Evolutionary conservation across 2,329 filamentous ascomycete genomes (phyloP), one percentile per base, ranked within the genome.

Genomic region (Colletotrichum sublineola): DNA sequence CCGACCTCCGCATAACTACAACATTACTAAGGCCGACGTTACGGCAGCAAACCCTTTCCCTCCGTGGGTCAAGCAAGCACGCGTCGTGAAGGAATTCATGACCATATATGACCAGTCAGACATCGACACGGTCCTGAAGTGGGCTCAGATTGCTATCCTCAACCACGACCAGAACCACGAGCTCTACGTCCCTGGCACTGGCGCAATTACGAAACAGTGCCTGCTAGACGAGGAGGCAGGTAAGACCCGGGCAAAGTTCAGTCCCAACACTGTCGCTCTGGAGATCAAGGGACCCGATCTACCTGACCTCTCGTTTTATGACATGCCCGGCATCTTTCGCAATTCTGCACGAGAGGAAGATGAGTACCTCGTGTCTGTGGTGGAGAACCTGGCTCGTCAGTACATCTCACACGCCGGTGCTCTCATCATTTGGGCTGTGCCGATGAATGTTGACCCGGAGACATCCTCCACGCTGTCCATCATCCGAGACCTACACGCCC

Each of bases 311-410:
- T 94, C 92, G 0, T 97, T 97, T 76, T 96, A 94, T 73, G 95
- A 97, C 73, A 86, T 97, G 0, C 95, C 95, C 0, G 95, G 95
- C 0, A 90, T 97, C 0, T 96, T 97, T 73, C 90, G 91, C 29
- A 92, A 92, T 9, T 87, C 91, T 0, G 89, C 90, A 2, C 85
- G 90, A 9, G 87, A 88, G 9, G 84, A 89, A 3, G 90, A 95
- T 20, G 85, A 88, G 12, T 93, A 93, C 68, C 83, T 96, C 0
- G 92, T 95, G 15, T 84, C 87, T 0, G 89, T 96, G 0, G 92
- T 97, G 0, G 86, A 90, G 63, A 92, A 93, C 24, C 79, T 97
- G 0, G 91, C 94, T 0, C 86, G 85, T 2, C 85, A 90, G 0
- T 97, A 97, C 75, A 91, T 97, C 5, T 81, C 85, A 0, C 88